Evolutionary conservation across 2,329 filamentous ascomycete genomes (phyloP), one percentile per base, ranked within the genome.

Genomic region (Cylindrodendrum hubeiense): DNA sequence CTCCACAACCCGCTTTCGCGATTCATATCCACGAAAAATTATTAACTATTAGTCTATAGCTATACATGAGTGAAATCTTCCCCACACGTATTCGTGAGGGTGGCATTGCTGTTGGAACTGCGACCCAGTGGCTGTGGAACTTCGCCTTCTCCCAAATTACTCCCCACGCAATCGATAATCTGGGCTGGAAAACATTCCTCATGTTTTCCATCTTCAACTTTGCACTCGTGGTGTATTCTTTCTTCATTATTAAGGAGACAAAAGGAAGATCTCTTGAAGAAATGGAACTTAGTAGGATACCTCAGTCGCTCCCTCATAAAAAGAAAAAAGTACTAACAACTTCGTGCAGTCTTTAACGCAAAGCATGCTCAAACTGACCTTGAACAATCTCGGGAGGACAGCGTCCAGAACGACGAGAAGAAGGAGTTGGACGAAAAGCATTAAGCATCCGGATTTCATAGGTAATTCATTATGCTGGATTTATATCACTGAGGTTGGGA

Each of bases 41-140:
- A 21, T 52, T 63, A 53, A 67, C 39, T 21, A 6, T 21, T 1
- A 30, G 2, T 28, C 19, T 28, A 2, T 37, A 79, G 77, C 78
- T 85, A 1, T 87, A 86, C 70, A 79, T 83, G 65, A 75, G 75
- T 24, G 79, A 84, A 65, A 86, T 87, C 63, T 87, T 87, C 68
- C 84, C 85, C 0, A 82, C 80, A 0, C 77, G 85, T 6, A 82
- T 87, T 50, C 81, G 85, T 13, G 84, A 86, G 55, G 77, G 81
- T 4, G 84, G 84, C 9, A 81, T 85, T 30, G 82, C 83, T n/a
- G 77, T 84, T 33, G 84, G 82, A 10, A 84, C 84, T 6, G 78
- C 82, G 1, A 83, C 82, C 0, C 84, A 87, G 68, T 87, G 84
- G 84, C 75, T 84, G 2, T 85, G 82, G 74, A 86, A 86, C 74